Percentiles rank a stretch among this genome's conserved stretches.
phyloP scores from a whole-genome alignment of 1,139 yeast species.

The Candida dubliniensis region DNA sequence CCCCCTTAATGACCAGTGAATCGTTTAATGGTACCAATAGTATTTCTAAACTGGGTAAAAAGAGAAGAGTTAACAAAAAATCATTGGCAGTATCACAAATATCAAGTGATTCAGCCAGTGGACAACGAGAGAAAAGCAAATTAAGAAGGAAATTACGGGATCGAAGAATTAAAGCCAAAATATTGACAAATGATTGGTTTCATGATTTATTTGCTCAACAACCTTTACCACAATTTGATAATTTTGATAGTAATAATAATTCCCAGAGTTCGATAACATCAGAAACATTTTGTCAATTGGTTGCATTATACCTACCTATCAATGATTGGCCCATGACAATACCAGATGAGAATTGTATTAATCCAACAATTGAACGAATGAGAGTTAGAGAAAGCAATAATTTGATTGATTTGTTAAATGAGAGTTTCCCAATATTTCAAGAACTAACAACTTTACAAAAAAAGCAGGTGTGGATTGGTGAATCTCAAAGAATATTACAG shows the following conservation, averaged over 20 bases:
- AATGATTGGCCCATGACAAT: slow-evolving; percentile 18
- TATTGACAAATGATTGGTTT: slow-evolving; percentile 19
- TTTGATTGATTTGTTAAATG: slow-evolving; percentile 9
- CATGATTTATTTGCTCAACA: slow-evolving; percentile 17
- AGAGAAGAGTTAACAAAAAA: slow-evolving; percentile 15
- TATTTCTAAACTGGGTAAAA: slow-evolving; percentile 2
- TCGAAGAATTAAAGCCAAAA: slow-evolving; percentile 21
- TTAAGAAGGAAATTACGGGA: slow-evolving; percentile 21
- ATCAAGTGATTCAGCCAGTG: slow-evolving; percentile 14
- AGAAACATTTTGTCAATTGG: slow-evolving; percentile 16
- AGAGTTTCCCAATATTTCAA: slow-evolving; percentile 14
- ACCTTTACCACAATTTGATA: slow-evolving; percentile 3
- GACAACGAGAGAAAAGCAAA: slow-evolving; percentile 20
- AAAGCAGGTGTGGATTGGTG: slow-evolving; percentile 14
- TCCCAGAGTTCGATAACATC: slow-evolving; percentile 2
- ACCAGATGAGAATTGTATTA: slow-evolving; percentile 4
- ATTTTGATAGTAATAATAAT: not conserved
- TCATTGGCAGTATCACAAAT: slow-evolving; percentile 16
- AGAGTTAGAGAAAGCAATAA: slow-evolving; percentile 3
- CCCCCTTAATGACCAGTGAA: too few species aligned
- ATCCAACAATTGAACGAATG: slow-evolving; percentile 5
- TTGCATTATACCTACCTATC: slow-evolving; percentile 19
- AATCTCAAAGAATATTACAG: slow-evolving; percentile 11
- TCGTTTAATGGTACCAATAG: not conserved
- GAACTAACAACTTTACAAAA: slow-evolving; percentile 10